Conservation (phyloP, 352 stramenopile genomes). For the Elongisporangium anandrum region DNA sequence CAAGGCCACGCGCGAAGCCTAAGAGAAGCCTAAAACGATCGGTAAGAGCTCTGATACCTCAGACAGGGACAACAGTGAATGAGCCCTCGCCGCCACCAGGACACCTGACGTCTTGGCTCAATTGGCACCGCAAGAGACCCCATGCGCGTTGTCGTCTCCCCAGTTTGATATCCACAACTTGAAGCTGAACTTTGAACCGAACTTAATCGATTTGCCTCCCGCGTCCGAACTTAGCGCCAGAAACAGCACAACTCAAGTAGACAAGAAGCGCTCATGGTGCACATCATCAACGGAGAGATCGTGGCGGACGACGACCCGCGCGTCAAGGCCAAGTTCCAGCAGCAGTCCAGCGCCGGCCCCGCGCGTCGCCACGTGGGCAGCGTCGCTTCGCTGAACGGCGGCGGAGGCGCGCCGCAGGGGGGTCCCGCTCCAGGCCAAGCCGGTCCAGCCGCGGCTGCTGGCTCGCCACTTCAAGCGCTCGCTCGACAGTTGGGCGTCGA, state of each 20-base stretch:
- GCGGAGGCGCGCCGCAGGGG: constrained; percentile 4
- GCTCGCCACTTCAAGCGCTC: constrained; percentile 43
- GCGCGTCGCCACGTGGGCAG: constrained; percentile 22
- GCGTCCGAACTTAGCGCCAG: background rate
- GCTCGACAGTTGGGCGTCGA: constrained; percentile 53
- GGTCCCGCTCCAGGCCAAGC: constrained; percentile 5
- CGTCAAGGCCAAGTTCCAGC: constrained; percentile 20
- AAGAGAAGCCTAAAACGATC: too few species aligned
- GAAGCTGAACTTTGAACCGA: background rate
- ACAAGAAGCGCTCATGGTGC: constrained; percentile 48
- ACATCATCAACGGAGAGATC: constrained; percentile 89
- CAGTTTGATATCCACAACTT: too few species aligned
- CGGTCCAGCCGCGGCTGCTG: background rate
- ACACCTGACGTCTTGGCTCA: too few species aligned
- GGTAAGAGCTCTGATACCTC: too few species aligned
- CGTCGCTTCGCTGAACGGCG: constrained; percentile 14
- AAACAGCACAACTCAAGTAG: background rate
- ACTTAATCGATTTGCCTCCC: background rate
- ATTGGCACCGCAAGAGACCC: too few species aligned
- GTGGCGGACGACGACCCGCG: constrained; percentile 79
- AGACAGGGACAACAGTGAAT: too few species aligned
- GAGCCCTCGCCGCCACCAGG: too few species aligned
- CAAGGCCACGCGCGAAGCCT: too few species aligned
- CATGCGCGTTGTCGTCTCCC: too few species aligned
- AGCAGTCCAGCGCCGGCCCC: constrained; percentile 5